Evolutionary conservation across 768 basidiomycete genomes (phyloP), one percentile per base, ranked within the genome.

Genomic region (Lactarius tabidus): DNA sequence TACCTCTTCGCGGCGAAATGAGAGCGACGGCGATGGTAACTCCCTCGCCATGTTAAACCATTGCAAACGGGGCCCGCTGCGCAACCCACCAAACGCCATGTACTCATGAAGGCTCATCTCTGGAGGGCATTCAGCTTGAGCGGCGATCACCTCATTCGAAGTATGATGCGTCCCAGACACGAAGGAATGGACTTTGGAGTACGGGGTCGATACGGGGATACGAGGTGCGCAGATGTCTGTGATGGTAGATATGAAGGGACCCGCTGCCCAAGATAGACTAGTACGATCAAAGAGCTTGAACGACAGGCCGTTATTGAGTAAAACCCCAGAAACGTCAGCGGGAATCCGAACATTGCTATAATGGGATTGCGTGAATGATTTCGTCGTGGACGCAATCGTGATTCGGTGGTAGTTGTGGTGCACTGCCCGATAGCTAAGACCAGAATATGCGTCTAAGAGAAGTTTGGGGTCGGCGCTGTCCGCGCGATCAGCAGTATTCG

Each of bases 41-140:
- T 82, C 82, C 20, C 78, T 76, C 14, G 77, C 64, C 43, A 85
- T 77, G 62, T 84, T 84, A 52, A 78, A 72, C 82, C 82, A 84
- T 59, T 84, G 83, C 1, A 85, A 64, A 2, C 61, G 70, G 1
- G 74, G 63, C 0, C 83, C 83, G 43, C 78, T 76, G 9, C 84
- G 79, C 29, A 85, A 66, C 56, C 75, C 72, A 20, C 77, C 78
- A 57, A 84, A 85, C 0, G 79, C 74, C 14, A 79, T 73, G 33
- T 75, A 80, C 63, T 85, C 83, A 33, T 85, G 81, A 1, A 82
- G 65, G 14, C 67, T 76, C 29, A 85, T 71, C 5, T 77, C 72
- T 23, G 51, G 45, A 8, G 78, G 79, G 61, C 82, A 83, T 14
- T 73, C 70, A 0, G 65, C 68, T 68, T 84, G 83, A 23, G 73